Evolutionary conservation across 2,329 filamentous ascomycete genomes (phyloP).

Genomic region (Thielaviopsis punctulata): DNA sequence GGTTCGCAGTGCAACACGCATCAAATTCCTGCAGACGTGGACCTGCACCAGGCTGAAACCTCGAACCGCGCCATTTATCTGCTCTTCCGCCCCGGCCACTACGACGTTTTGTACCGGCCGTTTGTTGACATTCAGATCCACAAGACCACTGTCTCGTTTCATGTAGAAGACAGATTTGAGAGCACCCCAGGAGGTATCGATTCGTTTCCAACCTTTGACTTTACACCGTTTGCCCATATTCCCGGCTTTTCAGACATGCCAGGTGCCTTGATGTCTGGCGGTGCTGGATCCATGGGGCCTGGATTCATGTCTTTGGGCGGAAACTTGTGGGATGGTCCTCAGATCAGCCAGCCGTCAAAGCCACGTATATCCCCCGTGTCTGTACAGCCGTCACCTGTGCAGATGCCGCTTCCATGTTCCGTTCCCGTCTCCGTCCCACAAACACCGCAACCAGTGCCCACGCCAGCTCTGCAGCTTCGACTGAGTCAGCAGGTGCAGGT

Average conservation of each 20-base stretch:
- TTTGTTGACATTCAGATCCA: constrained; percentile 16
- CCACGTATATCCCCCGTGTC: neutral
- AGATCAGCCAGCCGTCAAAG: neutral
- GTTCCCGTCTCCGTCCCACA: neutral
- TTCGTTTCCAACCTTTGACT: constrained; percentile 26
- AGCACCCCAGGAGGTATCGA: constrained; percentile 23
- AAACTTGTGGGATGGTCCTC: neutral
- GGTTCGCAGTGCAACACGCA: constrained; percentile 61
- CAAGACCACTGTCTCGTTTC: constrained; percentile 38
- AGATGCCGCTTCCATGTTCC: neutral
- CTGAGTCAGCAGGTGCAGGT: neutral
- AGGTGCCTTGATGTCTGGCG: constrained; percentile 12
- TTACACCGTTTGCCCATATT: constrained; percentile 29
- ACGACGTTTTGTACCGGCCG: constrained; percentile 76
- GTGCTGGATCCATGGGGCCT: constrained; percentile 15
- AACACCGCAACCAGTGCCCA: neutral
- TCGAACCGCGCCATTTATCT: constrained; percentile 37
- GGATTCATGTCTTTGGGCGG: constrained; percentile 16
- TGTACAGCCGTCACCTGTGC: neutral
- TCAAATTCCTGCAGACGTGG: constrained; percentile 40
- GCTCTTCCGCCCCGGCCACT: constrained; percentile 64
- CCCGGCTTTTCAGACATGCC: constrained; percentile 25
- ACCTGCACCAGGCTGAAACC: constrained; percentile 24
- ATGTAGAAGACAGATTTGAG: constrained; percentile 26
- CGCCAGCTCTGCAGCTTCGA: neutral